Conservation (phyloP, 1,284 basidiomycete species). For the Trametes polyzona region DNA sequence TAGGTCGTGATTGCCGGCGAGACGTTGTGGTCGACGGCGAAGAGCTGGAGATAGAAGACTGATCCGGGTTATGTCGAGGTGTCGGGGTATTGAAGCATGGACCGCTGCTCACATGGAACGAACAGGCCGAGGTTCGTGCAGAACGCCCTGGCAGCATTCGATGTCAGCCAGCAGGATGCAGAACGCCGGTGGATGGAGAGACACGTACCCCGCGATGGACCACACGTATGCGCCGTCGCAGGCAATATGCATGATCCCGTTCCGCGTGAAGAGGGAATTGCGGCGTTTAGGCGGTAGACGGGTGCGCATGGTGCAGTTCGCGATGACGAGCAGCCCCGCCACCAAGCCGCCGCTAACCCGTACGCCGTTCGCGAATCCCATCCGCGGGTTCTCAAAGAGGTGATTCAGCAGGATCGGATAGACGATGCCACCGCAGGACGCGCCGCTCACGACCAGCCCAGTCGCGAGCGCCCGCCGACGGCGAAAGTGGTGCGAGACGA, state of each 20-base stretch:
- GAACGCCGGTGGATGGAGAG: not conserved
- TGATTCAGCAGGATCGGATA: conserved; percentile 57
- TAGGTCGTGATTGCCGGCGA: conserved; percentile 49
- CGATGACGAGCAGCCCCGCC: conserved; percentile 54
- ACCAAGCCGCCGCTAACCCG: conserved; percentile 71
- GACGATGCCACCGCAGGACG: conserved; percentile 52
- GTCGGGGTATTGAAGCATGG: not conserved
- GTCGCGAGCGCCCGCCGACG: conserved; percentile 50
- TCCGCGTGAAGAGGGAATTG: conserved; percentile 2
- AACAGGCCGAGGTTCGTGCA: conserved; percentile 50
- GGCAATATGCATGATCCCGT: conserved; percentile 35
- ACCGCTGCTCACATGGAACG: conserved; percentile 47
- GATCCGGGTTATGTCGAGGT: conserved; percentile 19
- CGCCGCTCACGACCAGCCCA: conserved; percentile 53
- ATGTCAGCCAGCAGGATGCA: not conserved
- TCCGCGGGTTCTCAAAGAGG: conserved; percentile 62
- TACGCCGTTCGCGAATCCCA: conserved; percentile 66
- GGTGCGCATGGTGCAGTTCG: conserved; percentile 62
- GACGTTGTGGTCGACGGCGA: conserved; percentile 47
- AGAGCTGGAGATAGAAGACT: conserved; percentile 63
- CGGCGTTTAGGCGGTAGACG: conserved; percentile 36
- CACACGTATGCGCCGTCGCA: conserved; percentile 47
- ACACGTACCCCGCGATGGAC: conserved; percentile 46
- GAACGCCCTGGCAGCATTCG: conserved; percentile 39
- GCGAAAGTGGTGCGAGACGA: conserved; percentile 53